Base-by-base conservation (phyloP, 495 filamentous ascomycete species). In the Aspergillus incahuasiensis region DNA sequence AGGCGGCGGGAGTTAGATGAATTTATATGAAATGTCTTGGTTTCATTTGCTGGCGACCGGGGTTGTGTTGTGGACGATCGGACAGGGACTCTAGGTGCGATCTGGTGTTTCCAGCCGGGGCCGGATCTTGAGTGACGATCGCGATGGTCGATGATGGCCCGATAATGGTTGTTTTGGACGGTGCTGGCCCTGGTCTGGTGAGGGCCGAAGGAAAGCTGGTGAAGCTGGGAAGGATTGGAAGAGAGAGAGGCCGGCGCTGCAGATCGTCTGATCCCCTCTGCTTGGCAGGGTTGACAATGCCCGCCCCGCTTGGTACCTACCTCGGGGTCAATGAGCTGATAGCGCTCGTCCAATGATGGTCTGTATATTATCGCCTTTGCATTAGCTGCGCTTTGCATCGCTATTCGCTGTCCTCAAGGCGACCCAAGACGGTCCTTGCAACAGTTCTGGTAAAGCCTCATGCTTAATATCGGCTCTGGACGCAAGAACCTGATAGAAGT, bases 221-320 rank as follows among this genome's bases (percentile, higher is more conserved):
- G 19, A 51, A 38, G 25, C 2, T 15, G 40, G 30, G 16, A 28
- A 48, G 45, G 45, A 48, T 48, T 48, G 24, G 19, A 21, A 8
- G 12, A 11, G 32, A 35, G 32, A 2, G 32, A 35, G 32, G 12
- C 25, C 21, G 28, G 40, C 41, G 44, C 9, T 54, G 46, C 46
- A 49, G 24, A 45, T 43, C 51, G n/a, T 43, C 51, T 34, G 41
- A 54, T 54, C 51, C 51, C 51, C 40, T 30, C 51, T 28, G 30
- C 51, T 54, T 54, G 51, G 50, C 39, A 24, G 24, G 28, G 39
- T 52, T 51, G 32, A 28, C 42, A 34, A 30, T 6, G 9, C 28
- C 24, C 18, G 18, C 24, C 40, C 41, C 50, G 13, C 18, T 5
- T 35, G 32, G 32, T 35, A 35, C 8, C 32, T 35, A 11, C 40